Conservation (phyloP, 2,329 filamentous ascomycete species). For the Falciphora oryzae region DNA sequence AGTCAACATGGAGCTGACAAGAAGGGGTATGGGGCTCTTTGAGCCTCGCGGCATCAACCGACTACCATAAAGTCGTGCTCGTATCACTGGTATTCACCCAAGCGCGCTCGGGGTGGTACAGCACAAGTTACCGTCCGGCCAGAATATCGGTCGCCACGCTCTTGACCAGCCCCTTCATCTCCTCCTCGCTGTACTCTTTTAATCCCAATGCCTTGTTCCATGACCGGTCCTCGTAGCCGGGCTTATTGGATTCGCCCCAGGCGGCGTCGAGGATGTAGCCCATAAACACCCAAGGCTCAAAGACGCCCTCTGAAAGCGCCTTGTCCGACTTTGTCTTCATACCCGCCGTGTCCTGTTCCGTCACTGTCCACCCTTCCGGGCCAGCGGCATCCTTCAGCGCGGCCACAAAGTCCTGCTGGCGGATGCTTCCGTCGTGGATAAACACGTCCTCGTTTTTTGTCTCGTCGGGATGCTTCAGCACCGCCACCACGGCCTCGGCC, state of each 20-base stretch:
- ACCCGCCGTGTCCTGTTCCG: conserved; percentile 26
- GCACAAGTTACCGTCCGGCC: too few species aligned
- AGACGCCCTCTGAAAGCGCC: conserved; percentile 34
- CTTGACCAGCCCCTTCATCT: conserved; percentile 8
- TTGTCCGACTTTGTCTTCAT: conserved; percentile 31
- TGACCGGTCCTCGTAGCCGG: conserved; percentile 18
- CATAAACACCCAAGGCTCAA: conserved; percentile 14
- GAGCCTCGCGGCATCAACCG: too few species aligned
- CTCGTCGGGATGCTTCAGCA: conserved; percentile 3
- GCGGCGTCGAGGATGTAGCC: background rate
- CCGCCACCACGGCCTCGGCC: conserved; percentile 7
- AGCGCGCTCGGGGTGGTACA: too few species aligned
- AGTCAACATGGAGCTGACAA: too few species aligned
- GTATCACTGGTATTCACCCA: too few species aligned
- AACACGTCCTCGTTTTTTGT: conserved; percentile 3
- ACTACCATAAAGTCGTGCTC: too few species aligned
- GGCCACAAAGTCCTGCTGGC: conserved; percentile 43
- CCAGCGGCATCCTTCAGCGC: conserved; percentile 44
- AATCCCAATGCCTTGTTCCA: conserved; percentile 41
- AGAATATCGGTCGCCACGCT: conserved; percentile 2
- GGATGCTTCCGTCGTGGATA: conserved; percentile 42
- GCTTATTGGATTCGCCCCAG: conserved; percentile 26
- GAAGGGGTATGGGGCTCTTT: too few species aligned
- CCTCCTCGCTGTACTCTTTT: conserved; percentile 25
- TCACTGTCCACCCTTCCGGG: conserved; percentile 44